Evolutionary conservation across 2,329 filamentous ascomycete species (phyloP).

Genomic region (Calonectria montana): DNA sequence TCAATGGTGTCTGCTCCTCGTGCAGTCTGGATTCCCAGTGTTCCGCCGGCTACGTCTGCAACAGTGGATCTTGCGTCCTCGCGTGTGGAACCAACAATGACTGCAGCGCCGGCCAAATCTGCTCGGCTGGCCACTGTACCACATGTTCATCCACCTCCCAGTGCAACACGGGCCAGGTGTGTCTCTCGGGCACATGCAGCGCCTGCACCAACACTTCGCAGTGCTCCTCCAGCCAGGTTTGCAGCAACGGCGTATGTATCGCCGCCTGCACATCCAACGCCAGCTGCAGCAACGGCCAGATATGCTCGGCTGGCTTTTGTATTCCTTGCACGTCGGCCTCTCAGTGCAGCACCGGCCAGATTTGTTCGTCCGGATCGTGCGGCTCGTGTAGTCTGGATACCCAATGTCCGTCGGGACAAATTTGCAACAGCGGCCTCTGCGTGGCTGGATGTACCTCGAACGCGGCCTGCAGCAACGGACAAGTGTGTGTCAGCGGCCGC

Average conservation of each 20-base stretch:
- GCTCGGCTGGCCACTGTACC: conserved; percentile 13
- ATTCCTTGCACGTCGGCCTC: conserved; percentile 1
- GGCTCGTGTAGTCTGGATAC: conserved; percentile 1
- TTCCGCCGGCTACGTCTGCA: conserved; percentile 12
- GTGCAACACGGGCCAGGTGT: conserved; percentile 9
- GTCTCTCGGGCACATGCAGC: conserved; percentile 2
- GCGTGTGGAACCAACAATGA: conserved; percentile 9
- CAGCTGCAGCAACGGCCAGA: conserved; percentile 11
- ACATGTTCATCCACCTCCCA: conserved; percentile 13
- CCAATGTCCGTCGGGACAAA: conserved; percentile 14
- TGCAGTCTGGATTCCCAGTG: conserved; percentile 16
- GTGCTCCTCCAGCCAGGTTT: conserved; percentile 20
- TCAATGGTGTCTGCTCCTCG: background rate
- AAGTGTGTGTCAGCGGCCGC: conserved; percentile 9
- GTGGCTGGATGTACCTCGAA: conserved; percentile 2
- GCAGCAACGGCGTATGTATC: conserved; percentile 10
- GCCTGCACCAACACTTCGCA: conserved; percentile 9
- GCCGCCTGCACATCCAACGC: conserved; percentile 20
- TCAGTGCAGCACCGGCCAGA: conserved; percentile 16
- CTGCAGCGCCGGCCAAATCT: conserved; percentile 18
- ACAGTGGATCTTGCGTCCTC: conserved; percentile 11
- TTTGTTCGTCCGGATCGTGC: conserved; percentile 18
- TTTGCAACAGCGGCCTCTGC: conserved; percentile 20
- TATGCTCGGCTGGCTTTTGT: conserved; percentile 4
- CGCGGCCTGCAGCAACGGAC: conserved; percentile 12